Conservation (phyloP, 139 green algal genomes). For the Pedinophyceae sp. region DNA sequence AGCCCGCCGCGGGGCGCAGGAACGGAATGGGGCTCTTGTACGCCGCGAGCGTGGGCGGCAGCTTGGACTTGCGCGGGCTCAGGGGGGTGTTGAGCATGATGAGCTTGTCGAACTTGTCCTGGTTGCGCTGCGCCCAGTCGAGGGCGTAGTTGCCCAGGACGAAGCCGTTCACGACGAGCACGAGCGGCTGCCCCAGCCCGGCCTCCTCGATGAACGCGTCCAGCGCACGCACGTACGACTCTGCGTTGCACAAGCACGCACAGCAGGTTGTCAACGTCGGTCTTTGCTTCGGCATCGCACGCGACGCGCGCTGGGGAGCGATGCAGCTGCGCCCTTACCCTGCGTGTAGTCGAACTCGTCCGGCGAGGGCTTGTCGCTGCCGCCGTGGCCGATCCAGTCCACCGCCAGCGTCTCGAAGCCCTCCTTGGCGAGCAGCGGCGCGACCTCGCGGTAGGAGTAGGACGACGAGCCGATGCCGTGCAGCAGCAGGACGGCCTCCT, state of each 20-base stretch:
- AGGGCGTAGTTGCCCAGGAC: slow-evolving; percentile 51
- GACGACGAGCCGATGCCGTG: slow-evolving; percentile 43
- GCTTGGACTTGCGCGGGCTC: slow-evolving; percentile 23
- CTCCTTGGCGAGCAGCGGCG: slow-evolving; percentile 33
- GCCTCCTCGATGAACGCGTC: background rate
- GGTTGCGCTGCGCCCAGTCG: slow-evolving; percentile 38
- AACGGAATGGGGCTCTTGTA: slow-evolving; percentile 61
- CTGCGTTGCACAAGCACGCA: too few relatives aligned
- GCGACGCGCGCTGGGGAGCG: background rate
- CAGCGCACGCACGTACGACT: background rate
- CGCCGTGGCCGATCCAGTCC: slow-evolving; percentile 57
- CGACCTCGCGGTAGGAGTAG: slow-evolving; percentile 37
- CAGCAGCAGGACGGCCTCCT: slow-evolving; percentile 43
- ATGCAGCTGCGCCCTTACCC: background rate
- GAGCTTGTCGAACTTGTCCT: slow-evolving; percentile 30
- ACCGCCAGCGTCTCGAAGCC: slow-evolving; percentile 36
- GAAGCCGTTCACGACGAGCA: slow-evolving; percentile 31
- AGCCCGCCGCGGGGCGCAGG: slow-evolving; percentile 23
- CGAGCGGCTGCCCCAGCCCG: background rate
- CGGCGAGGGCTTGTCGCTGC: slow-evolving; percentile 30
- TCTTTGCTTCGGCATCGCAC: background rate
- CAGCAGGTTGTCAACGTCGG: too few relatives aligned
- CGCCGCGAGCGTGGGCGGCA: slow-evolving; percentile 50
- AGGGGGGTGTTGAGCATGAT: slow-evolving; percentile 61
- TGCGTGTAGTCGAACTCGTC: slow-evolving; percentile 27